Conservation (phyloP, 2,329 filamentous ascomycete species). For the Aspergillaceae sp. region DNA sequence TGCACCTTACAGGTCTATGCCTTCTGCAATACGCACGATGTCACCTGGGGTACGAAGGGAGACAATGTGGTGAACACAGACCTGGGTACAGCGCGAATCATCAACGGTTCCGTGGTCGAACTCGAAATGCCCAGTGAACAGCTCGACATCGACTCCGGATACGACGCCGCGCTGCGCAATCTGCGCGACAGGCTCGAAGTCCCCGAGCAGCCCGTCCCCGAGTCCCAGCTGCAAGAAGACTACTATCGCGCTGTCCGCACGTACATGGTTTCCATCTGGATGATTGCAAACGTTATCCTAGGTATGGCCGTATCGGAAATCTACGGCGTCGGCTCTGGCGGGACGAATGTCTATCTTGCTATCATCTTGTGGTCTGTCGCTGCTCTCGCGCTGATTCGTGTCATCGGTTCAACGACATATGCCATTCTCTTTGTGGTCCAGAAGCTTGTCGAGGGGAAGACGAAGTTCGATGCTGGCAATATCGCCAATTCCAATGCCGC, state of each 20-base stretch:
- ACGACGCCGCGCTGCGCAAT: conserved; percentile 93
- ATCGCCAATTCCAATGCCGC: conserved; percentile 20
- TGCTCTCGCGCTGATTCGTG: conserved; percentile 75
- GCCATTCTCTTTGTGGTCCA: conserved; percentile 77
- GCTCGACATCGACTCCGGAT: conserved; percentile 94
- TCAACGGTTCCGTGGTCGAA: conserved; percentile 72
- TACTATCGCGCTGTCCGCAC: conserved; percentile 97
- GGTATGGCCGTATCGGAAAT: conserved; percentile 89
- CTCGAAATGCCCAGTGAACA: conserved; percentile 97
- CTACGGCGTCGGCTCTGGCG: conserved; percentile 63
- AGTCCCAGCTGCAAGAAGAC: conserved; percentile 87
- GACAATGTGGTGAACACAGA: conserved; percentile 94
- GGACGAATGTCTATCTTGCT: conserved; percentile 78
- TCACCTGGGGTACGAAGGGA: conserved; percentile 97
- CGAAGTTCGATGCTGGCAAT: conserved; percentile 46
- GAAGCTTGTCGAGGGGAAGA: conserved; percentile 74
- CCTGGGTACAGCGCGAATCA: conserved; percentile 72
- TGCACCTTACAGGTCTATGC: conserved; percentile 97
- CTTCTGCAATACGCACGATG: conserved; percentile 98
- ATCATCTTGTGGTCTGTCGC: conserved; percentile 94
- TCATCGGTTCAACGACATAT: conserved; percentile 71
- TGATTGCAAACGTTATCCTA: conserved; percentile 82
- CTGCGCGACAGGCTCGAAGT: conserved; percentile 89
- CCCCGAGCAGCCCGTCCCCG: conserved; percentile 50
- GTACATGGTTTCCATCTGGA: conserved; percentile 96